Percentiles rank a stretch among this genome's conserved stretches.
Conservation (phyloP, 305 asterid species). For the Ilex paraguariensis region DNA sequence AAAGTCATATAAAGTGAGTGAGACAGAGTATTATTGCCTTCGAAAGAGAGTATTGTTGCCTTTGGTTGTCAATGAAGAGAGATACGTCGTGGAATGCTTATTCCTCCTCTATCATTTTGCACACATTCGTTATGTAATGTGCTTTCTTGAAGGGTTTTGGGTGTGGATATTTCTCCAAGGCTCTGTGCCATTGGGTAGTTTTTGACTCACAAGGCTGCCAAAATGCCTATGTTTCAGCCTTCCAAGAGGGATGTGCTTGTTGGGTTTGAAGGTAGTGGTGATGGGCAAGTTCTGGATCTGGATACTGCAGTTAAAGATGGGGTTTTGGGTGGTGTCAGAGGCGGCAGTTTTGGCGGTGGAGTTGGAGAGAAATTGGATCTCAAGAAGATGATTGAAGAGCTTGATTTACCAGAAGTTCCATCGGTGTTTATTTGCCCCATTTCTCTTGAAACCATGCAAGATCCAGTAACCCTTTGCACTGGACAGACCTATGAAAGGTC, state of each 20-base stretch:
- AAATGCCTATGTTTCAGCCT: not conserved
- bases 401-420: slow-evolving; percentile 33
- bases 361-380: not conserved
- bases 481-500: not conserved
- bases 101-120: slow-evolving; percentile 6
- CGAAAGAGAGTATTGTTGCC: slow-evolving; percentile 33
- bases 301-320: too few relatives aligned
- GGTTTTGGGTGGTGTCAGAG: too few relatives aligned
- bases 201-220: too few relatives aligned
- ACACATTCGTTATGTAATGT: slow-evolving; percentile 20
- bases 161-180: slow-evolving; percentile 12
- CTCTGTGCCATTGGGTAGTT: slow-evolving; percentile 2
- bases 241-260: too few relatives aligned
- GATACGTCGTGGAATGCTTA: slow-evolving; percentile 26
- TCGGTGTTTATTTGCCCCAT: slow-evolving; percentile 58
- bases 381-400: slow-evolving; percentile 3
- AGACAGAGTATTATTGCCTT: slow-evolving; percentile 17
- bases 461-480: not conserved
- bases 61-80: slow-evolving; percentile 44
- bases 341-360: not conserved
- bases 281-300: too few relatives aligned
- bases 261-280: too few relatives aligned
- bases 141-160: slow-evolving; percentile 26
- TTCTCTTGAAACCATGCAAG: slow-evolving; percentile 28
- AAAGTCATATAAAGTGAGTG: slow-evolving; percentile 39